phyloP scores from a whole-genome alignment of 768 basidiomycete genomes.

The Tricholomella constricta region DNA sequence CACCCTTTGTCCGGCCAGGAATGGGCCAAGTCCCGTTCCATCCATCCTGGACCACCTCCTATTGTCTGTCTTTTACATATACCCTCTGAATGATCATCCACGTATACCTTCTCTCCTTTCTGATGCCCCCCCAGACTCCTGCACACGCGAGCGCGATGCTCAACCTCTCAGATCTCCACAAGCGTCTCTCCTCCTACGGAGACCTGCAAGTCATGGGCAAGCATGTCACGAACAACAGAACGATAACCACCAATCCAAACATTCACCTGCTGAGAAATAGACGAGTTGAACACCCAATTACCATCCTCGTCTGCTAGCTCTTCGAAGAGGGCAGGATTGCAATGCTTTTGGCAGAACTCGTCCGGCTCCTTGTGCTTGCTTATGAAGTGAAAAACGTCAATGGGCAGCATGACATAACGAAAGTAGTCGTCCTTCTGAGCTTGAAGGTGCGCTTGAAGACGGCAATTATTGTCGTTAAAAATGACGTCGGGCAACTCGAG shows the following conservation, averaged over 20 bases:
- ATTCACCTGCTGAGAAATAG: slow-evolving; percentile 43
- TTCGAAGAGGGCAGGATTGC: slow-evolving; percentile 35
- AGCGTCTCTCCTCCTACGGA: too few species aligned
- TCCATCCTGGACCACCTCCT: too few species aligned
- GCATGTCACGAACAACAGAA: slow-evolving; percentile 37
- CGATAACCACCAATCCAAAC: slow-evolving; percentile 43
- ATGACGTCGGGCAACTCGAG: slow-evolving; percentile 12
- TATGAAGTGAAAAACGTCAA: slow-evolving; percentile 40
- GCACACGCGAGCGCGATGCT: too few species aligned
- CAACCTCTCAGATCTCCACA: too few species aligned
- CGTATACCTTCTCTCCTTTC: too few species aligned
- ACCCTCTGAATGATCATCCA: too few species aligned
- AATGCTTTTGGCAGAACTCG: slow-evolving; percentile 23
- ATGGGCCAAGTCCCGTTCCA: too few species aligned
- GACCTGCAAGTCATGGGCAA: too few species aligned
- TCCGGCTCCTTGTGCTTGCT: slow-evolving; percentile 33
- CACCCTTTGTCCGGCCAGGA: too few species aligned
- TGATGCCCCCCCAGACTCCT: too few species aligned
- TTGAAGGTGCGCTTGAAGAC: neutral
- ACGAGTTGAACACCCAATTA: slow-evolving; percentile 45
- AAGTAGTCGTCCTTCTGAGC: slow-evolving; percentile 17
- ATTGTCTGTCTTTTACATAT: too few species aligned
- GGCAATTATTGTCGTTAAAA: slow-evolving; percentile 31
- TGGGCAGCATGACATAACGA: slow-evolving; percentile 23
- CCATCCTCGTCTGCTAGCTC: slow-evolving; percentile 31